Percentiles rank a stretch among this genome's conserved stretches.
These are phyloP conservation scores for Nidularia sp. DNA, from an alignment of 768 basidiomycete genomes.

Conservation along the genomic window DNA sequence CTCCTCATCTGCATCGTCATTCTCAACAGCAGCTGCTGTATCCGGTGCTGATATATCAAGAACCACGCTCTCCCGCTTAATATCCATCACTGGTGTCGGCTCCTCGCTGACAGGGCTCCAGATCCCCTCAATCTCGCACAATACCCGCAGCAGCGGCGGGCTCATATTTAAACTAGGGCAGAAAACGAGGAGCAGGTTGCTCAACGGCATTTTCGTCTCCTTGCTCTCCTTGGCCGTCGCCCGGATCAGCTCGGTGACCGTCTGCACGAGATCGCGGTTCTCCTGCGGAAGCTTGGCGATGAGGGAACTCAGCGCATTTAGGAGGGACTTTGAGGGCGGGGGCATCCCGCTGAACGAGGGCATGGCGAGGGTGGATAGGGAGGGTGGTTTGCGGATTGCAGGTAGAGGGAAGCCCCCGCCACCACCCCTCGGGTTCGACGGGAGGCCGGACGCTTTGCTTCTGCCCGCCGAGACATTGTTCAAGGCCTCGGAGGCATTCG, in stretches of 20 bases:
- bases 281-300: slow-evolving; percentile 70
- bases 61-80: slow-evolving; percentile 18
- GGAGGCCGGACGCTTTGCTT: slow-evolving; percentile 24
- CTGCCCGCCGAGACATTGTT: not conserved
- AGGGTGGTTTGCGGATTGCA: slow-evolving; percentile 69
- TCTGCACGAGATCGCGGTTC: slow-evolving; percentile 80
- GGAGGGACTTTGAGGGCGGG: slow-evolving; percentile 55
- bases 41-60: slow-evolving; percentile 19
- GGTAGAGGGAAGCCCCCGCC: slow-evolving; percentile 11
- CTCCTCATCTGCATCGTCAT: slow-evolving; percentile 13
- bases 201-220: slow-evolving; percentile 89
- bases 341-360: slow-evolving; percentile 59
- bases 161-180: slow-evolving; percentile 84
- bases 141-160: slow-evolving; percentile 62
- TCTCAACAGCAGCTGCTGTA: slow-evolving; percentile 5
- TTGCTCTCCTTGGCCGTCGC: slow-evolving; percentile 63
- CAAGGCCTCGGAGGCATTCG: slow-evolving; percentile 19
- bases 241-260: slow-evolving; percentile 76
- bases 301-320: slow-evolving; percentile 57
- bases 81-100: slow-evolving; percentile 23
- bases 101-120: slow-evolving; percentile 41
- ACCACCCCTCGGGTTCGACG: slow-evolving; percentile 32
- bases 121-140: slow-evolving; percentile 68
- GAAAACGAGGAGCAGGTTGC: slow-evolving; percentile 83
- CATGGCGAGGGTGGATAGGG: slow-evolving; percentile 74